Percentiles rank a stretch among this genome's conserved stretches.
These are phyloP conservation scores for Verticillium dahliae DNA, from an alignment of 2,329 filamentous ascomycete species.

Conservation along the genomic window DNA sequence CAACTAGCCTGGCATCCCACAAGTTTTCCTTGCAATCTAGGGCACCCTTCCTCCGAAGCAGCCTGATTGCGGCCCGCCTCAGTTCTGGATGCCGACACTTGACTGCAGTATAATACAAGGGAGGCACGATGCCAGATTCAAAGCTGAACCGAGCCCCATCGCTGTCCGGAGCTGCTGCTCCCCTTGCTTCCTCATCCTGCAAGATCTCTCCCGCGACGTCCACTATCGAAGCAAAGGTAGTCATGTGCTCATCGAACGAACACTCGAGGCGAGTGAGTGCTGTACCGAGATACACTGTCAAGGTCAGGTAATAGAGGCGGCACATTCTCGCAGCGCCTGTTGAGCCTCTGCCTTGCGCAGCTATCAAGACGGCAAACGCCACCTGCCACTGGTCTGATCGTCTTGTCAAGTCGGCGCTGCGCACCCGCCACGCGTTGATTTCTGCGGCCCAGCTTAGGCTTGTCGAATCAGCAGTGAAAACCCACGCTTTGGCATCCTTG, in stretches of 20 bases:
- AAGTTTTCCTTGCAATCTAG: conserved; percentile 29
- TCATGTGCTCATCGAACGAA: conserved; percentile 25
- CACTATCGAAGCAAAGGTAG: conserved; percentile 29
- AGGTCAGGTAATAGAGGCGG: conserved; percentile 28
- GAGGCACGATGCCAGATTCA: conserved; percentile 33
- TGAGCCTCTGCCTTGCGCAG: conserved; percentile 8
- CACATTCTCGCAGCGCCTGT: conserved; percentile 19
- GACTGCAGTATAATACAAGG: conserved; percentile 31
- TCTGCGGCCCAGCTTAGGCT: neutral
- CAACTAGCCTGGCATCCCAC: conserved; percentile 26
- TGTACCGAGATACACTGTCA: conserved; percentile 24
- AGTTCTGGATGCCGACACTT: conserved; percentile 35
- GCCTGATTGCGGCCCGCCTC: conserved; percentile 27
- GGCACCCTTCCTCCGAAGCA: conserved; percentile 24
- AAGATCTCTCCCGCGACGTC: conserved; percentile 17
- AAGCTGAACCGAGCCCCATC: conserved; percentile 27
- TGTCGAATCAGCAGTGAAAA: conserved; percentile 12
- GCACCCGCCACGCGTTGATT: neutral
- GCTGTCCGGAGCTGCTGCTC: conserved; percentile 1
- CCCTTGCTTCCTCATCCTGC: conserved; percentile 2
- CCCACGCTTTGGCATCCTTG: conserved; percentile 15
- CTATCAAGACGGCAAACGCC: conserved; percentile 20
- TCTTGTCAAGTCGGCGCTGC: neutral
- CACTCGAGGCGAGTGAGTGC: conserved; percentile 22
- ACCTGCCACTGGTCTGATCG: conserved; percentile 20